Evolutionary conservation across 345 rosid genomes (phyloP), one percentile per base, ranked within the genome.

Genomic region (Lepidium aucheri): DNA sequence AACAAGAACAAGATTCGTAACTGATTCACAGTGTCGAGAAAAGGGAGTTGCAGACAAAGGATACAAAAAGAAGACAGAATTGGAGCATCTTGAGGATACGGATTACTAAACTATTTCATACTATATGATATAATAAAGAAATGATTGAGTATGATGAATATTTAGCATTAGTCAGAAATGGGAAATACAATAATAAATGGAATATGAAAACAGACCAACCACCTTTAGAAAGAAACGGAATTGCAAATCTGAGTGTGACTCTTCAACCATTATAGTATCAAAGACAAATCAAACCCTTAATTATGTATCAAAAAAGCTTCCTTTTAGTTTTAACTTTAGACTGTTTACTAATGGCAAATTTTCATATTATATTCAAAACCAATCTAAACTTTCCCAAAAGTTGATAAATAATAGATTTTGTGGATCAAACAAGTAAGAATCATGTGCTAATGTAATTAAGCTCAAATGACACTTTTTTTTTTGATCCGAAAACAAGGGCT

Each of bases 181-280:
- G 76, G 54, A 44, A 75, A 59, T 26, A 16, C 6, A 62, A 61
- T 42, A 67, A 60, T 44, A 65, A 72, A 65, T 72, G 47, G 68
- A 53, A 63, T 26, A 45, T 56, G 69, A 38, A 72, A 74, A 61
- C 62, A 58, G 80, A 78, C 83, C 87, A 78, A 76, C 84, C 75
- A 79, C 82, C 83, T 70, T 44, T 41, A 62, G 90, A 87, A 80
- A 87, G 78, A 78, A 69, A 85, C 81, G 64, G 61, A 56, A 73
- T 85, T 77, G 76, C 91, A 69, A 64, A 76, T 65, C 63, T 8
- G 87, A 84, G 79, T 77, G 80, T 47, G 90, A 89, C 86, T 40
- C 43, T 59, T 76, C 85, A 89, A 82, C 95, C 72, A 75, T 74
- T 42, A 58, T 58, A 53, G 14, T 16, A 36, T 62, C 64, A 53